These are phyloP conservation scores for Pythium sukuiense DNA, from an alignment of 352 stramenopile species.

Conservation along the genomic window DNA sequence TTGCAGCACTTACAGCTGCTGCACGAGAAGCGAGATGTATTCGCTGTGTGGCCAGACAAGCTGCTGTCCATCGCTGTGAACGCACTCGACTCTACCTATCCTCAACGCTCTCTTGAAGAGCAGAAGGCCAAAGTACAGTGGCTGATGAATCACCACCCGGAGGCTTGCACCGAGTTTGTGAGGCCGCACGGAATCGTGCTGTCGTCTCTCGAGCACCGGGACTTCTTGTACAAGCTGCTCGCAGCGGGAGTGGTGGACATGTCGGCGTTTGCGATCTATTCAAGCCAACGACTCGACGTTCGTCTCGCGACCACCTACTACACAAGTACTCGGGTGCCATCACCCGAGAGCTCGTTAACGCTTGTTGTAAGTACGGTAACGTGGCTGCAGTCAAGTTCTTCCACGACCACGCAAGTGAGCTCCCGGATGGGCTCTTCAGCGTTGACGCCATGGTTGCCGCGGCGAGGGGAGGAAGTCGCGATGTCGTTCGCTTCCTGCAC, in stretches of 20 bases:
- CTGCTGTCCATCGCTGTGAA: not conserved
- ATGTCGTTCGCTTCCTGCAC: slow-evolving; percentile 15
- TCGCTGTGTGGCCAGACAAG: not conserved
- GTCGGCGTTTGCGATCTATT: slow-evolving; percentile 24
- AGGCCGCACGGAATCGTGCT: not conserved
- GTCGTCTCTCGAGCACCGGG: not conserved
- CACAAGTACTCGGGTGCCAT: not conserved
- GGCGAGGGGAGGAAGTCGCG: not conserved
- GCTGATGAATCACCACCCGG: not conserved
- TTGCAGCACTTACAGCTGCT: not conserved
- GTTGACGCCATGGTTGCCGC: slow-evolving; percentile 9
- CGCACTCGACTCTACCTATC: not conserved
- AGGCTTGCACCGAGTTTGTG: not conserved
- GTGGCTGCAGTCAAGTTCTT: slow-evolving; percentile 33
- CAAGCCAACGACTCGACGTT: not conserved
- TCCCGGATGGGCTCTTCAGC: not conserved
- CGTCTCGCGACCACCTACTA: not conserved
- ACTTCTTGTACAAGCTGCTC: not conserved
- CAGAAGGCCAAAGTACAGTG: not conserved
- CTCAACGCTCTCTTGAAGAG: not conserved
- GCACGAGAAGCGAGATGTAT: not conserved
- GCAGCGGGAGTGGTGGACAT: slow-evolving; percentile 35
- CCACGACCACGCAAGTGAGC: not conserved
- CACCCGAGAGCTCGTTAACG: not conserved
- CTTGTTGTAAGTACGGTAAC: not conserved